Conservation (phyloP, 441 rosid species). For the Populus hybrid region DNA sequence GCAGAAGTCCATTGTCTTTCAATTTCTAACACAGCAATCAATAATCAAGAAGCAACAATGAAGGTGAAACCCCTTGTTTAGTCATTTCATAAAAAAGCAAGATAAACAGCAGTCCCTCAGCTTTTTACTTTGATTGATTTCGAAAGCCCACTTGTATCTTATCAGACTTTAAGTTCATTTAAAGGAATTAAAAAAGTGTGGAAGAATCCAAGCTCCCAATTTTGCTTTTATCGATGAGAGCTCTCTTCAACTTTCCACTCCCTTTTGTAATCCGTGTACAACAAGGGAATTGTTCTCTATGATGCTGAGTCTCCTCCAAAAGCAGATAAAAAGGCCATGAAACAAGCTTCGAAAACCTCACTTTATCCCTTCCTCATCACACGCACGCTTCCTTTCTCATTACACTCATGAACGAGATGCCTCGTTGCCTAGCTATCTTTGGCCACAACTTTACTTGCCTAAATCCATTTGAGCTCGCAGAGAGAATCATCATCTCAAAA, state of each 20-base stretch:
- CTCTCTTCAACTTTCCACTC: neutral
- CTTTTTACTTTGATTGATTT: conserved; percentile 1
- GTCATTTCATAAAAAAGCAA: neutral
- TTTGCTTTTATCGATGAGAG: neutral
- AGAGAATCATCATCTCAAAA: conserved; percentile 14
- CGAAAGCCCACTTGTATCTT: conserved; percentile 20
- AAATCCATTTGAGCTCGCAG: conserved; percentile 8
- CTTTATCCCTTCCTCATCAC: conserved; percentile 40
- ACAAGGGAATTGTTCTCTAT: conserved; percentile 3
- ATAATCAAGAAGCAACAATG: neutral
- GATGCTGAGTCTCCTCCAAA: neutral
- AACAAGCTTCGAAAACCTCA: conserved; percentile 22
- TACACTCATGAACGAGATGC: conserved; percentile 7
- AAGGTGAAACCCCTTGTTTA: neutral
- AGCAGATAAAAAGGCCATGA: conserved; percentile 18
- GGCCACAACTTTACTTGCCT: conserved; percentile 9
- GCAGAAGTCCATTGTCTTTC: no score
- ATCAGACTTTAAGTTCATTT: conserved; percentile 9
- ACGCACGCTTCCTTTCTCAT: conserved; percentile 28
- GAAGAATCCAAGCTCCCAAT: conserved; percentile 18
- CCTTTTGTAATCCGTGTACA: conserved; percentile 16
- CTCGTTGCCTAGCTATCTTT: conserved; percentile 1
- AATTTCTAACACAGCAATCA: neutral
- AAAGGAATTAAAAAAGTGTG: conserved; percentile 7
- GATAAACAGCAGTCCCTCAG: neutral